Percentiles rank a stretch among this genome's conserved stretches.
Evolutionary conservation across 257 asterid species (phyloP).

Genomic region (Mentha longifolia): DNA sequence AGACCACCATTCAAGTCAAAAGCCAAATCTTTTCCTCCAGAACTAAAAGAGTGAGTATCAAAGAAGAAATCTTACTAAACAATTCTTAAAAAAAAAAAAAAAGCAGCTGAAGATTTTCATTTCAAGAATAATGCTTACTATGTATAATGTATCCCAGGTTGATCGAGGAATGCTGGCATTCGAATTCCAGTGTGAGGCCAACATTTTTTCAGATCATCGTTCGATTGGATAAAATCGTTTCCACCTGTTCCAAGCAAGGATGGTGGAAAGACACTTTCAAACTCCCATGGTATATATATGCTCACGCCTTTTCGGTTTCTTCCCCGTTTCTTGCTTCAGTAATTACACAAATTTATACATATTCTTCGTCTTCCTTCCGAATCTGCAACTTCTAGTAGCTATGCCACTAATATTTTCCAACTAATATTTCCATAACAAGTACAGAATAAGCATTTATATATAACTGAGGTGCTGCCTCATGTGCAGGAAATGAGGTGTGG

Average conservation of each 20-base stretch:
- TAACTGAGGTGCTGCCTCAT: too few species aligned
- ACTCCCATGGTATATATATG: conserved; percentile 74
- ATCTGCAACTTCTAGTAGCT: background rate
- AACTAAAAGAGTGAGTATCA: conserved; percentile 76
- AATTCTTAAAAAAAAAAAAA: background rate
- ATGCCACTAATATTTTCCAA: background rate
- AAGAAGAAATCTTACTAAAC: background rate
- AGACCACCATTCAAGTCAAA: conserved; percentile 84
- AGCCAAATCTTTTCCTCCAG: too few species aligned
- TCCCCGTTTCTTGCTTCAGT: background rate
- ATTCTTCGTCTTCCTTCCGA: background rate
- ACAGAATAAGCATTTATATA: too few species aligned
- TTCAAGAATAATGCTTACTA: conserved; percentile 18
- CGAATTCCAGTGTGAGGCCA: conserved; percentile 61
- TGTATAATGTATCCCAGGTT: conserved; percentile 48
- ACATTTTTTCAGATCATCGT: conserved; percentile 71
- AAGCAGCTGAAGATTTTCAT: background rate
- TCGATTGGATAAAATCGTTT: conserved; percentile 70
- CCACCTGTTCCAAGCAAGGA: conserved; percentile 78
- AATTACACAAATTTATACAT: background rate
- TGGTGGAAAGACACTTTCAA: conserved; percentile 99
- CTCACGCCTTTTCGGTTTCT: background rate
- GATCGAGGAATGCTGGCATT: conserved; percentile 95
- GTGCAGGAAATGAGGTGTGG: conserved; percentile 43
- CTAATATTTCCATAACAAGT: background rate